Evolutionary conservation across 2,329 filamentous ascomycete species (phyloP).

Genomic region (Colletotrichum sp.): DNA sequence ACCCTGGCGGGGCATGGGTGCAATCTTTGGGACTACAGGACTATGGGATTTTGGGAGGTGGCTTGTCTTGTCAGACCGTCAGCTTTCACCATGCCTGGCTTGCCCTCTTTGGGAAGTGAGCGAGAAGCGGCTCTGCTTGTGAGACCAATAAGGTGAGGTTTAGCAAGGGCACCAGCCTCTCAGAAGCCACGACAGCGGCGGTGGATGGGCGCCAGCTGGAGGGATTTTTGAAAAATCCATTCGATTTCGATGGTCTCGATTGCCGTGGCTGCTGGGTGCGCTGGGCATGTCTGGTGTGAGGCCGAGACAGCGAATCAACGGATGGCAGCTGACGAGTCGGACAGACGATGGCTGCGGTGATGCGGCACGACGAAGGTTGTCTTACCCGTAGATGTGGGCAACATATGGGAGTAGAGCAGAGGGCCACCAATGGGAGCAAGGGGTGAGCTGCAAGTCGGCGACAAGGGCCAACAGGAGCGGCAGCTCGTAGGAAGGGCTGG

Average conservation of each 20-base stretch:
- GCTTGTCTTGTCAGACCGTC: constrained; percentile 16
- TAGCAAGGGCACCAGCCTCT: background rate
- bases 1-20: background rate
- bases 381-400: background rate
- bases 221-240: background rate
- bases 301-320: background rate
- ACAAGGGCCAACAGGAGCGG: constrained; percentile 10
- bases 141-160: background rate
- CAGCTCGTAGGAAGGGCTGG: constrained; percentile 1
- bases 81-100: background rate
- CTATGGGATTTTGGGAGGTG: constrained; percentile 15
- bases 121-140: background rate
- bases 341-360: constrained; percentile 5
- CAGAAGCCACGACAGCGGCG: background rate
- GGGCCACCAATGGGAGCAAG: constrained; percentile 3
- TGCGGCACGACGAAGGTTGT: constrained; percentile 15
- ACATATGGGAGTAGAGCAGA: background rate
- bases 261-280: background rate
- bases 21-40: constrained; percentile 10
- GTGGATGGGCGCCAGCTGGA: background rate
- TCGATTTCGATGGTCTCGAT: background rate
- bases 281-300: background rate
- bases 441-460: background rate
- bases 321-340: constrained; percentile 9
- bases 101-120: background rate